Evolutionary conservation across 2,329 filamentous ascomycete species (phyloP).

Genomic region (Ascochyta clinopodiicola): DNA sequence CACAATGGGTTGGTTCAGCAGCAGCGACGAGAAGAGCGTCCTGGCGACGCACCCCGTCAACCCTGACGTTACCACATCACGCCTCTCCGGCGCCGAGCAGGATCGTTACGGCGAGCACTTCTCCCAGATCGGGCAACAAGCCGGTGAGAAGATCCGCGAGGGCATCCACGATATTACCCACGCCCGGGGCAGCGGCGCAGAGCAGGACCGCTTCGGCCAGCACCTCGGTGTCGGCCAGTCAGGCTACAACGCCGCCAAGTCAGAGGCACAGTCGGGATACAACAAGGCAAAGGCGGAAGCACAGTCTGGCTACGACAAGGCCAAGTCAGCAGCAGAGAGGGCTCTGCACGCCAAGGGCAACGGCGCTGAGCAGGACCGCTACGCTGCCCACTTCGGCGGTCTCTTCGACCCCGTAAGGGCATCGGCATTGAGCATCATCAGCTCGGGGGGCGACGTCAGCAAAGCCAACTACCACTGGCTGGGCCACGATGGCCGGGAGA

Average conservation of each 20-base stretch:
- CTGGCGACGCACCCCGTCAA: constrained; percentile 28
- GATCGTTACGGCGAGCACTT: constrained; percentile 43
- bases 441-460: constrained; percentile 29
- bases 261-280: constrained; percentile 22
- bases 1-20: constrained; percentile 38
- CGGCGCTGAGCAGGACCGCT: constrained; percentile 44
- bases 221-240: constrained; percentile 33
- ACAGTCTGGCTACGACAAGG: constrained; percentile 19
- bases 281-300: constrained; percentile 27
- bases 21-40: constrained; percentile 29
- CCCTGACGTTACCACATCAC: constrained; percentile 31
- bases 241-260: constrained; percentile 25
- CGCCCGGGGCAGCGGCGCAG: constrained; percentile 37
- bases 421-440: constrained; percentile 31
- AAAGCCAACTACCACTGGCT: constrained; percentile 39
- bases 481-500: constrained; percentile 40
- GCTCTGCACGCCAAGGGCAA: constrained; percentile 27
- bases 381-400: constrained; percentile 38
- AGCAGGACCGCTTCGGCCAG: constrained; percentile 41
- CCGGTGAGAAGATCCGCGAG: constrained; percentile 29
- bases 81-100: constrained; percentile 42
- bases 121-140: constrained; percentile 26
- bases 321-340: constrained; percentile 27
- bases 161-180: constrained; percentile 28
- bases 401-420: constrained; percentile 35